Evolutionary conservation across 2,329 filamentous ascomycete genomes (phyloP), one percentile per base, ranked within the genome.

Genomic region (Aureobasidium sp.): DNA sequence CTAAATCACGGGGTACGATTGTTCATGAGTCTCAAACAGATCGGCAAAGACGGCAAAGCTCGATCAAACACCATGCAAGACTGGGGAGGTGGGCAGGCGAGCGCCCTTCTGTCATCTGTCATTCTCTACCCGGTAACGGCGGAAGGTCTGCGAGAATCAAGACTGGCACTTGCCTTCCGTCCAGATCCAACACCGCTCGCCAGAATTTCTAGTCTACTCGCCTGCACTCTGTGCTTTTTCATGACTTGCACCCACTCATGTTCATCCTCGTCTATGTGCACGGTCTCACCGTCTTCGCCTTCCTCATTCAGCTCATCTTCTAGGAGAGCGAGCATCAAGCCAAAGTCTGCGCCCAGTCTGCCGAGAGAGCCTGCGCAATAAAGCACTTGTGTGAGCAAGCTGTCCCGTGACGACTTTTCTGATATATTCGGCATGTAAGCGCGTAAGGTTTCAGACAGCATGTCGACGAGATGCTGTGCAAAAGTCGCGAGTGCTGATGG

Each of bases 281-380:
- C 86, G 88, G 90, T 95, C 73, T 94, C 84, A 65, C 81, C 76
- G 52, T 71, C 70, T 2, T 69, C 64, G 21, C 82, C 79, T 1
- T 80, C 70, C 27, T 72, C 72, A 68, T 78, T 67, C 44, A 69
- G 25, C 10, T 71, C 77, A 59, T 81, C 83, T 37, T 78, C 78
- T 10, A 87, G 69, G 41, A 85, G 69, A 0, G 91, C 90, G 62
- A 97, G 81, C 66, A 97, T 84, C 78, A 96, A 83, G 61, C 92
- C 88, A 74, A 99, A 99, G 73, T 99, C 94, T 1, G 90, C 92
- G 2, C 94, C 94, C 0, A 97, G 77, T 52, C 94, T 83, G 0
- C 93, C 93, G 52, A 99, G 77, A 75, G 92, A 97, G 49, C 91
- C 90, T 0, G 93, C 92, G 68, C 91, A 96, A 74, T 97, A 97